These are phyloP conservation scores for Thelonectria olida DNA, from an alignment of 2,329 filamentous ascomycete genomes.

Conservation along the genomic window DNA sequence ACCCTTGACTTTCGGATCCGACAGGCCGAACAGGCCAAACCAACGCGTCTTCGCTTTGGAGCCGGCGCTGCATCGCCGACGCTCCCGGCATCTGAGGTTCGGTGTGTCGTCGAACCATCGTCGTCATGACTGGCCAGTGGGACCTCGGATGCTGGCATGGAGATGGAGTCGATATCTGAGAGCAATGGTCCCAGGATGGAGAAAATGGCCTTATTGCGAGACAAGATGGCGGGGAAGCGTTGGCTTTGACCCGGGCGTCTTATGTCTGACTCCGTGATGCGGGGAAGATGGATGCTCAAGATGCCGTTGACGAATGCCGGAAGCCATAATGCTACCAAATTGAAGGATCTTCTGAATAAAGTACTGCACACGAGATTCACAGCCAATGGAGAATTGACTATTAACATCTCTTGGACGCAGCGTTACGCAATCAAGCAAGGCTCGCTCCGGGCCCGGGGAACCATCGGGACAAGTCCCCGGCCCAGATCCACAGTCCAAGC, in stretches of 20 bases:
- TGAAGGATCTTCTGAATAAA: background rate
- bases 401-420: background rate
- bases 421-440: background rate
- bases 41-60: constrained; percentile 9
- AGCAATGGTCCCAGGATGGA: background rate
- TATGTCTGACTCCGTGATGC: background rate
- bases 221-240: background rate
- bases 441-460: background rate
- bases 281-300: background rate
- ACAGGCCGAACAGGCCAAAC: constrained; percentile 13
- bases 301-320: background rate
- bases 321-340: background rate
- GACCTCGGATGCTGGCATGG: background rate
- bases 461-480: background rate
- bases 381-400: background rate
- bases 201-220: background rate
- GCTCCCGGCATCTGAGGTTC: background rate
- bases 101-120: background rate
- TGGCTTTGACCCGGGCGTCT: background rate
- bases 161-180: no score
- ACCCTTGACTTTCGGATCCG: constrained; percentile 17
- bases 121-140: background rate
- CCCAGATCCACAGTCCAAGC: background rate
- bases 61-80: background rate
- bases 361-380: background rate